phyloP scores from a whole-genome alignment of 805 yeast species.

The Sugiyamaella qingdaonensis region DNA sequence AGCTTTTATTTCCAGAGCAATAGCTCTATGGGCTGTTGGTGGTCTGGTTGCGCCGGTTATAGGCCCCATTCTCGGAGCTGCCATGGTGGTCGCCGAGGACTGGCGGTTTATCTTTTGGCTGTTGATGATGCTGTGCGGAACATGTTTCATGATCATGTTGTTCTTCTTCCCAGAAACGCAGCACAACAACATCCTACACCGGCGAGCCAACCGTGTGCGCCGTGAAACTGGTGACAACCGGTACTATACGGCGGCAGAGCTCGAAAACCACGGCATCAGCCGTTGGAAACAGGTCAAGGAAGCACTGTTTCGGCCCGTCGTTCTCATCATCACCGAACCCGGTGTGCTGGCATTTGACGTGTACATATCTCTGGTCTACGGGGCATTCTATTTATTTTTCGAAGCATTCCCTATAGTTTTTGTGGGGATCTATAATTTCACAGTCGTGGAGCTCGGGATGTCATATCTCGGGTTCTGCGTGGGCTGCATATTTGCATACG shows the following conservation, averaged over 20 bases:
- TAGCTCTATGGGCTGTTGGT: constrained; percentile 48
- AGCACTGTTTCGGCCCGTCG: constrained; percentile 36
- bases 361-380: constrained; percentile 50
- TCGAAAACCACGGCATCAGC: constrained; percentile 26
- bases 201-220: constrained; percentile 44
- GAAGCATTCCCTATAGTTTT: constrained; percentile 62
- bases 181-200: constrained; percentile 47
- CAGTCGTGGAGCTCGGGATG: constrained; percentile 44
- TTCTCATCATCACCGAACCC: constrained; percentile 49
- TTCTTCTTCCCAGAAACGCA: constrained; percentile 56
- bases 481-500: constrained; percentile 43
- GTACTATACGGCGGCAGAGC: constrained; percentile 55
- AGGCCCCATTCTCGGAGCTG: constrained; percentile 57
- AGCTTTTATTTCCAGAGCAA: constrained; percentile 41
- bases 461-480: constrained; percentile 45
- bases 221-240: constrained; percentile 46
- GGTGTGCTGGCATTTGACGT: constrained; percentile 49
- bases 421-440: constrained; percentile 42
- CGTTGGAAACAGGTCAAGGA: constrained; percentile 12
- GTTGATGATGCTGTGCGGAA: constrained; percentile 38
- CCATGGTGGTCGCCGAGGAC: constrained; percentile 41
- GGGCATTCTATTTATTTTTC: constrained; percentile 51
- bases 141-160: constrained; percentile 36
- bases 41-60: constrained; percentile 23
- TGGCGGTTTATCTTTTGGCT: constrained; percentile 60